Evolutionary conservation across 2,329 filamentous ascomycete species (phyloP).

Genomic region (Ophiostoma ips): DNA sequence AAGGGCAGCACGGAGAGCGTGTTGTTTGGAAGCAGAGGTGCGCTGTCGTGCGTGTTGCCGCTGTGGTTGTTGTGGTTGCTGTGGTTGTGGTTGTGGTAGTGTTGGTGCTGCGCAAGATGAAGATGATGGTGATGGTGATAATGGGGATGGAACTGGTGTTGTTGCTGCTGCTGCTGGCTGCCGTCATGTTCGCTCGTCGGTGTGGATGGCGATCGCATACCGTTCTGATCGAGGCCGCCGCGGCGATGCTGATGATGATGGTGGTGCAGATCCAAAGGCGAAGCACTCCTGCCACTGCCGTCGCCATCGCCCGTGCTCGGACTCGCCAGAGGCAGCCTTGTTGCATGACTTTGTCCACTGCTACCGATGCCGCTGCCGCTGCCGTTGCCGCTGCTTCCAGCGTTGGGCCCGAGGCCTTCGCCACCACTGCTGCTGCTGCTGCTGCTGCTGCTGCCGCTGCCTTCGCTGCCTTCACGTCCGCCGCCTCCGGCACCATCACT

Average conservation of each 20-base stretch:
- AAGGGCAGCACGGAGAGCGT: conserved; percentile 18
- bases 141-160: conserved; percentile 8
- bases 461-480: conserved; percentile 18
- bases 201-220: conserved; percentile 1
- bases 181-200: background rate
- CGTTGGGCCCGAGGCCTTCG: no score
- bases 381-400: no score
- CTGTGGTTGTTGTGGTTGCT: background rate
- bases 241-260: no score
- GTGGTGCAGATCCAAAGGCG: conserved; percentile 19
- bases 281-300: conserved; percentile 7
- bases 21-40: background rate
- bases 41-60: background rate
- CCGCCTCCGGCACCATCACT: no score
- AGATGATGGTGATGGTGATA: background rate
- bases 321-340: conserved; percentile 25
- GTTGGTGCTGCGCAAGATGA: background rate
- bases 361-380: no score
- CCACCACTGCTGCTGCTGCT: background rate
- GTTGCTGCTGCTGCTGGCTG: conserved; percentile 20
- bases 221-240: conserved; percentile 25
- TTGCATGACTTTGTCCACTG: background rate
- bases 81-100: background rate
- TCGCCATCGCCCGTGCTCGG: conserved; percentile 26
- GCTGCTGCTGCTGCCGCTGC: conserved; percentile 14